A percentile compares a stretch with the other conserved stretches of the same genome.
Conservation (phyloP, 805 yeast genomes). For the Candida ficus region DNA sequence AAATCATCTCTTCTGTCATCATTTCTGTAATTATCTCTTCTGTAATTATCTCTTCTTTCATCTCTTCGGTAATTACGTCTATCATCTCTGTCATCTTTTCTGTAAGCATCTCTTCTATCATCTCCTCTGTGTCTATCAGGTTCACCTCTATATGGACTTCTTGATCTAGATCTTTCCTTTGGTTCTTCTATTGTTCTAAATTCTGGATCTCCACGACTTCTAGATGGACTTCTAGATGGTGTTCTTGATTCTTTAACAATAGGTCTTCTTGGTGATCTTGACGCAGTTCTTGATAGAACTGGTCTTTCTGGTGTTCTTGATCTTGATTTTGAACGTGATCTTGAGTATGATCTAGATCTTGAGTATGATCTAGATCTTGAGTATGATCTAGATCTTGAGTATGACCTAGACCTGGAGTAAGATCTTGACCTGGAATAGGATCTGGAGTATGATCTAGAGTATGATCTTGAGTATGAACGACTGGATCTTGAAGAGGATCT, state of each 20-base stretch:
- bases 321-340: constrained; percentile 15
- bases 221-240: constrained; percentile 18
- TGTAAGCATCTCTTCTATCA: neutral
- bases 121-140: neutral
- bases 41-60: neutral
- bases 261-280: constrained; percentile 11
- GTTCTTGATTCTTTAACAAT: constrained; percentile 12
- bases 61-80: too few species aligned
- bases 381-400: constrained; percentile 22
- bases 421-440: constrained; percentile 19
- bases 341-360: constrained; percentile 21
- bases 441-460: constrained; percentile 23
- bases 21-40: neutral
- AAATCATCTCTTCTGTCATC: neutral
- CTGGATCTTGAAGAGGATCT: constrained; percentile 19
- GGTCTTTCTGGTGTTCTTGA: neutral
- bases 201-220: neutral
- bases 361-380: constrained; percentile 20
- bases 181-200: neutral
- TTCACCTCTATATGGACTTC: constrained; percentile 8
- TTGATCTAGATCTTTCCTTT: constrained; percentile 12
- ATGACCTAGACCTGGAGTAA: constrained; percentile 3
- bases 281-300: neutral
- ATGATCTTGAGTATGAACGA: constrained; percentile 15
- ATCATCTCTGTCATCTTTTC: neutral